Percentiles rank a stretch among this genome's conserved stretches.
phyloP scores from a whole-genome alignment of 805 yeast genomes.

The Candida ulmi region DNA sequence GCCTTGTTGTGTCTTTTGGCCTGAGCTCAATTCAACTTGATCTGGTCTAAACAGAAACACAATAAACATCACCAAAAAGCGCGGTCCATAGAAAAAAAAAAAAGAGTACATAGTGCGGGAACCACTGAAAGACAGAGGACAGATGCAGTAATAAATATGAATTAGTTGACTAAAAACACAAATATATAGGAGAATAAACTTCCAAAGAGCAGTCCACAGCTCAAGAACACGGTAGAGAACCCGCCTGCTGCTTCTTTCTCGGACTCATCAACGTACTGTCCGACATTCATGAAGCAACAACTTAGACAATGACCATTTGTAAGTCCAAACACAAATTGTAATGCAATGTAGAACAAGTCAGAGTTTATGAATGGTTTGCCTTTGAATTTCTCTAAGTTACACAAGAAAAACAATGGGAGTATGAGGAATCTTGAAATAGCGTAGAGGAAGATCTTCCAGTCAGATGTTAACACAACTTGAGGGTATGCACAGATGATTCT shows the following conservation, averaged over 20 bases:
- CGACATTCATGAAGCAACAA: conserved; percentile 73
- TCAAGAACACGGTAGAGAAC: conserved; percentile 73
- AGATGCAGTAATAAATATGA: too few relatives aligned
- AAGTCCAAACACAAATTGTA: conserved; percentile 78
- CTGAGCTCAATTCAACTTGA: too few relatives aligned
- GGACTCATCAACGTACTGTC: conserved; percentile 50
- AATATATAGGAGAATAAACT: conserved; percentile 68
- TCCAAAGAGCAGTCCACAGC: conserved; percentile 76
- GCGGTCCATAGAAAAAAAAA: too few relatives aligned
- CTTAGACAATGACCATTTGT: conserved; percentile 86
- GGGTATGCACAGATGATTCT: conserved; percentile 58
- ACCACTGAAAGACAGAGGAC: too few relatives aligned
- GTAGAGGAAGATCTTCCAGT: conserved; percentile 43
- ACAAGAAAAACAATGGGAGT: conserved; percentile 67
- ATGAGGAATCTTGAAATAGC: conserved; percentile 51
- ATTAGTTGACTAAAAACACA: conserved; percentile 27
- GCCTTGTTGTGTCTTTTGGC: too few relatives aligned
- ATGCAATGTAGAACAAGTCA: conserved; percentile 59
- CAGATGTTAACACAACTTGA: conserved; percentile 35
- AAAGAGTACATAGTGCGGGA: too few relatives aligned
- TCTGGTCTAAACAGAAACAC: too few relatives aligned
- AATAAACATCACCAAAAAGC: too few relatives aligned
- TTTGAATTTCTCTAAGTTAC: conserved; percentile 38
- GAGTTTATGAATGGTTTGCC: conserved; percentile 33
- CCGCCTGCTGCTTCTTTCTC: conserved; percentile 95